Percentiles rank a stretch among this genome's conserved stretches.
These are phyloP conservation scores for Trebouxia sp. DNA, from an alignment of 139 green algal species.

Conservation along the genomic window DNA sequence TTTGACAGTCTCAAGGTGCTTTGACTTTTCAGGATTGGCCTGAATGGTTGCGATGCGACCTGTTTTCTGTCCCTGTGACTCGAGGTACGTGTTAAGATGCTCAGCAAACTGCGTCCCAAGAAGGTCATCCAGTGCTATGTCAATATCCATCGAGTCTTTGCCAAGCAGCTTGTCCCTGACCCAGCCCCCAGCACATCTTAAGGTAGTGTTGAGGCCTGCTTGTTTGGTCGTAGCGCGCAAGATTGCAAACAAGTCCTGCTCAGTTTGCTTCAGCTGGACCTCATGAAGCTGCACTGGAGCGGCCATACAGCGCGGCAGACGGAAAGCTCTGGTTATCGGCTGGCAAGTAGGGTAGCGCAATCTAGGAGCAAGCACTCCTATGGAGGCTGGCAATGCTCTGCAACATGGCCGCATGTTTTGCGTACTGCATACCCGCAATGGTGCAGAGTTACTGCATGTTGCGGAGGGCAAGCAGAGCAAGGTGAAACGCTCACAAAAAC, in stretches of 20 bases:
- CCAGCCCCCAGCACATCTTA: conserved; percentile 95
- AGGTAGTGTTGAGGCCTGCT: conserved; percentile 13
- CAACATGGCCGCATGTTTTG: background rate
- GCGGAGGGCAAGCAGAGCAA: too few species aligned
- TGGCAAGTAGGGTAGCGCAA: background rate
- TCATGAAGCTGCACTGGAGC: background rate
- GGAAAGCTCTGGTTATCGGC: background rate
- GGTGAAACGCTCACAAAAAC: too few species aligned
- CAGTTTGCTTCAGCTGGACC: conserved; percentile 24
- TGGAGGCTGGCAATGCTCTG: background rate
- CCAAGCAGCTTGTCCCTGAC: conserved; percentile 96
- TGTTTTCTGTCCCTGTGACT: conserved; percentile 52
- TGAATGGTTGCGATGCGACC: conserved; percentile 85
- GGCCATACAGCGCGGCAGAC: background rate
- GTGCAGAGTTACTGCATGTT: too few species aligned
- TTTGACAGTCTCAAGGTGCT: conserved; percentile 97
- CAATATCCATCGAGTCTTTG: conserved; percentile 91
- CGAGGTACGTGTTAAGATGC: conserved; percentile 82
- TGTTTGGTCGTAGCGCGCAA: conserved; percentile 3
- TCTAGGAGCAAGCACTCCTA: background rate
- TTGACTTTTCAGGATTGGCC: conserved; percentile 96
- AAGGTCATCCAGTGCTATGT: conserved; percentile 95
- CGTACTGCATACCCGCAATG: background rate
- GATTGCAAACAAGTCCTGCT: conserved; percentile 34
- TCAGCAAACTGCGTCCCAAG: conserved; percentile 59